A percentile compares a stretch with the other conserved stretches of the same genome.
Evolutionary conservation across 257 asterid genomes (phyloP).

Genomic region (Agastache rugosa): DNA sequence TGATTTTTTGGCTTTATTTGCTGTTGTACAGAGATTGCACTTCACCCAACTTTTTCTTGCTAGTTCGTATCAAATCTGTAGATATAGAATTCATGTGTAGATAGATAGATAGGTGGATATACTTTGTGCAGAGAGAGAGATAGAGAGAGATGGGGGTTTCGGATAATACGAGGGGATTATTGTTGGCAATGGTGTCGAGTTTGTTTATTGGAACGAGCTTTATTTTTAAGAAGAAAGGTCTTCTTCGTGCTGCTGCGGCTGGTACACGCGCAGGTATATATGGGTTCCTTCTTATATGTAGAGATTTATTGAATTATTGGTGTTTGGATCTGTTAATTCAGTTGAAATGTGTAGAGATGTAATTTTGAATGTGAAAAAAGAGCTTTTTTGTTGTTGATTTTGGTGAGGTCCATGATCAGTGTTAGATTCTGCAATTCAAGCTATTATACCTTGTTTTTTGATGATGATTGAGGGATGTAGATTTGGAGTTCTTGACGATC

Average conservation of each 20-base stretch:
- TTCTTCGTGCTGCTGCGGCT: conserved; percentile 84
- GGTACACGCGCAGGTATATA: conserved; percentile 65
- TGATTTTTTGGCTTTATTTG: conserved; percentile 11
- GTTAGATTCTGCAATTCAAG: background rate
- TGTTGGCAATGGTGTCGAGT: conserved; percentile 87
- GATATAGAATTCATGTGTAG: background rate
- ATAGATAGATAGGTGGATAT: background rate
- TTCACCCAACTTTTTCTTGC: conserved; percentile 4
- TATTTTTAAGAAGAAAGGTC: conserved; percentile 92
- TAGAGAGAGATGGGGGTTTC: conserved; percentile 57
- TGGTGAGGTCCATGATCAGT: background rate
- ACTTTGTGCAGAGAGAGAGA: conserved; percentile 30
- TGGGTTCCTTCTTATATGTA: background rate
- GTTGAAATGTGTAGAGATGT: background rate
- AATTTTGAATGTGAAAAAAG: background rate
- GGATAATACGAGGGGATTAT: conserved; percentile 79
- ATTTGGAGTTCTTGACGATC: conserved; percentile 19
- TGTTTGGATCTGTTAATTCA: background rate
- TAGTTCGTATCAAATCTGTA: conserved; percentile 28
- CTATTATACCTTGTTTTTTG: background rate
- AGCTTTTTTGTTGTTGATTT: background rate
- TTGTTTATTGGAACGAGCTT: conserved; percentile 92
- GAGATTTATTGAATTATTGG: background rate
- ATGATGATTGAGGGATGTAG: conserved; percentile 20
- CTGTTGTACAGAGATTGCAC: conserved; percentile 13